Evolutionary conservation across 2,329 filamentous ascomycete species (phyloP).

Genomic region (Sclerotinia glacialis): DNA sequence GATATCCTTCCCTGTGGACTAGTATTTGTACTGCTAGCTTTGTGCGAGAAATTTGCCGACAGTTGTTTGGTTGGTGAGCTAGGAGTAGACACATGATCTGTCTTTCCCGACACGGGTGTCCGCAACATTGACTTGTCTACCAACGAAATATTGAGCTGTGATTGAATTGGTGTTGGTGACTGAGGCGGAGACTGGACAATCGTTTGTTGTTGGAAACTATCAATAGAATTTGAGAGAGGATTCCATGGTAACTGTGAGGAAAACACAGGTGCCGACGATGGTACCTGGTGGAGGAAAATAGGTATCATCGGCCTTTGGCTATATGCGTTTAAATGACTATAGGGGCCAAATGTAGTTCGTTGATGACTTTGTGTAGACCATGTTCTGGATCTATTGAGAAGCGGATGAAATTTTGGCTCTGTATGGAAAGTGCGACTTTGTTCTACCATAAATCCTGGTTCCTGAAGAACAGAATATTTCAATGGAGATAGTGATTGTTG

Average conservation of each 20-base stretch:
- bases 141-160: not conserved
- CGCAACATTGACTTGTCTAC: not conserved
- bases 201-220: not conserved
- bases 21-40: constrained; percentile 6
- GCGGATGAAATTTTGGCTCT: not conserved
- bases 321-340: not conserved
- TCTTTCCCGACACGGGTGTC: constrained; percentile 7
- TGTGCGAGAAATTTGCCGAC: not conserved
- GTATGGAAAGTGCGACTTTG: not conserved
- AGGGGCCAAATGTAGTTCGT: not conserved
- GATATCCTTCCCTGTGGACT: not conserved
- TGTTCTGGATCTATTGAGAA: constrained; percentile 7
- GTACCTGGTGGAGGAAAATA: not conserved
- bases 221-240: not conserved
- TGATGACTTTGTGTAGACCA: not conserved
- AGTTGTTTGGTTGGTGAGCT: not conserved
- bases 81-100: constrained; percentile 7
- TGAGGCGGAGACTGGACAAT: not conserved
- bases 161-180: not conserved
- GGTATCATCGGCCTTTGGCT: not conserved
- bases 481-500: not conserved
- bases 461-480: constrained; percentile 10
- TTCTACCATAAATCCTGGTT: constrained; percentile 7
- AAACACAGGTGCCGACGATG: not conserved
- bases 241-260: not conserved